Evolutionary conservation across 768 basidiomycete species (phyloP).

Genomic region (Phylloporus sp.): DNA sequence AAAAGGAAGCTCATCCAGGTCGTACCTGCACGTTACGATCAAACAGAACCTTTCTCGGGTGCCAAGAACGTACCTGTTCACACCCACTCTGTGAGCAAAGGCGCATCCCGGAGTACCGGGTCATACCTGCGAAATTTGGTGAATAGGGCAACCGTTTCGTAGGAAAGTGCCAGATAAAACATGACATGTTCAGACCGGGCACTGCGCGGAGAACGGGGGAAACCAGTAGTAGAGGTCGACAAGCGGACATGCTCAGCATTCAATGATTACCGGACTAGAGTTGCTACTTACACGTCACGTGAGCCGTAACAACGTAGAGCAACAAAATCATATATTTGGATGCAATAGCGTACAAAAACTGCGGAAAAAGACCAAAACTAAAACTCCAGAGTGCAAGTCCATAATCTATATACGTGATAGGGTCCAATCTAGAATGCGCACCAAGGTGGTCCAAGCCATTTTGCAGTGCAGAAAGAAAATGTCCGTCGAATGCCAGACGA

Average conservation of each 20-base stretch:
- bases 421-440: slow-evolving; percentile 20
- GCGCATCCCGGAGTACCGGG: neutral
- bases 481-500: neutral
- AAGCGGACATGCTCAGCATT: no score
- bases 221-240: neutral
- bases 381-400: slow-evolving; percentile 26
- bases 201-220: neutral
- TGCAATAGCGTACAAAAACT: slow-evolving; percentile 23
- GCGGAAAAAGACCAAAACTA: slow-evolving; percentile 9
- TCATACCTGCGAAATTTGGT: slow-evolving; percentile 2
- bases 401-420: slow-evolving; percentile 28
- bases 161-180: slow-evolving; percentile 8
- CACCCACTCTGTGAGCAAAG: neutral
- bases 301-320: neutral
- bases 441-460: slow-evolving; percentile 9
- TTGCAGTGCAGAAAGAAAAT: slow-evolving; percentile 1
- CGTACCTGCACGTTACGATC: slow-evolving; percentile 5
- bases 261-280: no score
- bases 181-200: neutral
- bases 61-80: slow-evolving; percentile 7
- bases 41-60: neutral
- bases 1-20: slow-evolving; percentile 11
- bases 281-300: slow-evolving; percentile 16
- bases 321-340: slow-evolving; percentile 15
- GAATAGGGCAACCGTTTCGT: neutral